Evolutionary conservation across 2,329 filamentous ascomycete species (phyloP), one percentile per base, ranked within the genome.

Genomic region (Metarhizium anisopliae): DNA sequence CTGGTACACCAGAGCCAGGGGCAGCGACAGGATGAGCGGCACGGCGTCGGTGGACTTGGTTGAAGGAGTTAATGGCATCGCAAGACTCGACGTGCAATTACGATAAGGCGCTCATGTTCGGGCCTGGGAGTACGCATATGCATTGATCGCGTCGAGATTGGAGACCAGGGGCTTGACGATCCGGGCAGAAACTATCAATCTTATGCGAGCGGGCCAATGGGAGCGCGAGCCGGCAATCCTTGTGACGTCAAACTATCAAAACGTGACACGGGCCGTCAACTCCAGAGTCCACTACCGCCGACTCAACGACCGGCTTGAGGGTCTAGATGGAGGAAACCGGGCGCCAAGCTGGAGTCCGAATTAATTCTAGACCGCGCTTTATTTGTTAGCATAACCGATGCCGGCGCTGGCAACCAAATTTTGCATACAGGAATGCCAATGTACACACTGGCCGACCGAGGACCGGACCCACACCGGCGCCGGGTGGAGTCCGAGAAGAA

Each of bases 71-170:
- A 66, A 62, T n/a, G 69, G 68, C 11, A 66, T 73, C 55, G 64
- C 68, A 35, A 67, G 70, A 59, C 64, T 76, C 51, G 68, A 74
- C 56, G 62, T 74, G 60, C 70, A 73, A 60, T 66, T 74, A 30
- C 54, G 59, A 47, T 60, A 32, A 35, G 32, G 10, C 25, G 25
- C 25, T 25, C 25, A 25, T 25, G 25, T 25, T 25, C 3, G 25
- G 25, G 25, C 25, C 25, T 25, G 25, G 25, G 25, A 25, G 25
- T 4, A 25, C 25, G 25, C 25, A 25, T 25, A 47, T 43, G 40
- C 10, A 14, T 43, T 14, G 40, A 43, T 43, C 13, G 6, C 18
- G 16, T 18, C n/a, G 32, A 35, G 7, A 7, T 35, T 35, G 32
- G 32, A 25, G 43, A 47, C 10, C 10, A 49, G 14, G 45, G 14